Evolutionary conservation across 768 basidiomycete genomes (phyloP).

Genomic region (Agaricus bisporus): DNA sequence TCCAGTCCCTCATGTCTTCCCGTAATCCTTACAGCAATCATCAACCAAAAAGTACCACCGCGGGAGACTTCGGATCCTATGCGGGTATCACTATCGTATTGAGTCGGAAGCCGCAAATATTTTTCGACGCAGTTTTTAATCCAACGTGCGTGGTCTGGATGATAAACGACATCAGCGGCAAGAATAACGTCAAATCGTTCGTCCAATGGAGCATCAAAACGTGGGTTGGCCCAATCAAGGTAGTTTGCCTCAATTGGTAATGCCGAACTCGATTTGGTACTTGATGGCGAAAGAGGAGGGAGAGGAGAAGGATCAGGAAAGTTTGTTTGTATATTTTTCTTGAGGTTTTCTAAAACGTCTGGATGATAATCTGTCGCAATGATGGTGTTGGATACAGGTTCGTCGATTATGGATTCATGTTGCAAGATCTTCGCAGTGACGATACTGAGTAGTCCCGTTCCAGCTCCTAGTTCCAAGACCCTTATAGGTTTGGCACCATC

Average conservation of each 20-base stretch:
- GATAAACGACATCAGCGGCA: slow-evolving; percentile 78
- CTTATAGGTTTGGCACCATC: slow-evolving; percentile 22
- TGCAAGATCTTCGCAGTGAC: slow-evolving; percentile 38
- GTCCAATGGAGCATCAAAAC: slow-evolving; percentile 26
- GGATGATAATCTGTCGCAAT: slow-evolving; percentile 78
- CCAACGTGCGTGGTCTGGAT: slow-evolving; percentile 63
- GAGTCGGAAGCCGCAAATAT: slow-evolving; percentile 32
- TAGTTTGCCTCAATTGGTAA: slow-evolving; percentile 34
- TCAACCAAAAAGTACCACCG: slow-evolving; percentile 64
- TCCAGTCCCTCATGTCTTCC: slow-evolving; percentile 57
- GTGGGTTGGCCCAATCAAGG: slow-evolving; percentile 63
- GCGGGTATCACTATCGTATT: slow-evolving; percentile 1
- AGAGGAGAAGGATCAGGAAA: slow-evolving; percentile 14
- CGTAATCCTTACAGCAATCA: slow-evolving; percentile 61
- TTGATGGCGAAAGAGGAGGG: too few relatives aligned
- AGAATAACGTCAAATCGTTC: slow-evolving; percentile 61
- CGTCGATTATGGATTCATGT: too few relatives aligned
- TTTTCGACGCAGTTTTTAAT: slow-evolving; percentile 55
- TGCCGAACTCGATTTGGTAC: background rate
- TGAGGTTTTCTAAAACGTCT: slow-evolving; percentile 65
- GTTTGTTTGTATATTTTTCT: slow-evolving; percentile 53
- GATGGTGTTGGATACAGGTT: slow-evolving; percentile 22
- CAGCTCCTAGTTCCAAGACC: slow-evolving; percentile 79
- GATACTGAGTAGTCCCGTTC: slow-evolving; percentile 81
- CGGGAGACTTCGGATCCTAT: background rate